Evolutionary conservation across 2,329 filamentous ascomycete species (phyloP), one percentile per base, ranked within the genome.

Genomic region (Waltergamsia citrina): DNA sequence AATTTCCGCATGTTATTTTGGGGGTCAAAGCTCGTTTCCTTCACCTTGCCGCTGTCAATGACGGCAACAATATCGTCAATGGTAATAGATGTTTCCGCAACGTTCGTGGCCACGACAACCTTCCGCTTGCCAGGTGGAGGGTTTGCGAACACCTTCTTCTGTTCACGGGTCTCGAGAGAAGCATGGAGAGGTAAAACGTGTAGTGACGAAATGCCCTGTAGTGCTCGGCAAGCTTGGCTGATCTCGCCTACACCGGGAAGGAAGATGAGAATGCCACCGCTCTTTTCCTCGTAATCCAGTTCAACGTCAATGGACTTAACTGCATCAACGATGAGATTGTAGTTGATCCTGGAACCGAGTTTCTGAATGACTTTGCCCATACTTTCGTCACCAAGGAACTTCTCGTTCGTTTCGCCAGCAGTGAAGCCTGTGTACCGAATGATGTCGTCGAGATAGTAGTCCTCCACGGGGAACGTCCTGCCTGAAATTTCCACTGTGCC

Each of bases 1-100:
- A 98, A 74, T 48, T 85, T 87, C 28, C 93, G 82, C 79, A 96
- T 94, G 52, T 94, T 94, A 53, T 82, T 94, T 41, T 81, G 74
- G 0, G 86, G 77, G 53, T 96, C 92, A 48, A 88, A 96, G 52
- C 85, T 90, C 0, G 88, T 98, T 57, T 98, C 90, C 52, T 98
- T 98, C 39, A 98, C 92, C 34, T 86, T 80, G 19, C 92, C 92
- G 9, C 83, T 92, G 54, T 98, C 92, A 42, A 98, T 90, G 29
- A 98, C 92, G 3, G 85, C 90, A 3, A 96, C 84, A 34, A 98
- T 85, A 51, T 98, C 92, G 51, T 95, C 88, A 39, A 98, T 98
- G 0, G 92, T 98, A 53, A 98, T 96, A 3, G 92, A 96, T 0
- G 92, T 98, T 56, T 98, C 92, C 3, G 92, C 92, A 3, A 98